phyloP scores from a whole-genome alignment of 2,329 filamentous ascomycete species.

The Fusarium nygamai region DNA sequence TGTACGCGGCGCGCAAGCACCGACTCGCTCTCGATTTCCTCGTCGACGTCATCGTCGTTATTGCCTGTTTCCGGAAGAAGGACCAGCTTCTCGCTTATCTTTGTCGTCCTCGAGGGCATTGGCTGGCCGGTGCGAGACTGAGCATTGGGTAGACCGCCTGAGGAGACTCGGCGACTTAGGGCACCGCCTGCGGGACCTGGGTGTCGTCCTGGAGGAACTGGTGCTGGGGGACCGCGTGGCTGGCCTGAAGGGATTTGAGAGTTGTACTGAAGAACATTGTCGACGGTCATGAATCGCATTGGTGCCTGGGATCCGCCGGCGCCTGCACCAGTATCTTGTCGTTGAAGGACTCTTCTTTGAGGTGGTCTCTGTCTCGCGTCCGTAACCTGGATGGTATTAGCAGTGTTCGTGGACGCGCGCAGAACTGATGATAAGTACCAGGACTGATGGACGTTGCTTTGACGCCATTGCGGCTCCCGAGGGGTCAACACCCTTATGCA shows the following conservation, averaged over 20 bases:
- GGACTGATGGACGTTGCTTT: slow-evolving; percentile 67
- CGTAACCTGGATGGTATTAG: slow-evolving; percentile 47
- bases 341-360: slow-evolving; percentile 47
- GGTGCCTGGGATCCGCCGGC: slow-evolving; percentile 49
- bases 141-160: slow-evolving; percentile 53
- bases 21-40: slow-evolving; percentile 63
- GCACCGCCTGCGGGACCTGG: slow-evolving; percentile 27
- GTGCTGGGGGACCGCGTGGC: slow-evolving; percentile 75
- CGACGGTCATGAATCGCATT: slow-evolving; percentile 86
- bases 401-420: slow-evolving; percentile 10
- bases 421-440: slow-evolving; percentile 56
- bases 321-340: slow-evolving; percentile 47
- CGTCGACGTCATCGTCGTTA: slow-evolving; percentile 65
- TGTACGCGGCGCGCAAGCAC: slow-evolving; percentile 53
- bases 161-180: slow-evolving; percentile 42
- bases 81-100: slow-evolving; percentile 97
- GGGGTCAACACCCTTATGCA: not conserved
- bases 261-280: slow-evolving; percentile 93
- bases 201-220: slow-evolving; percentile 48
- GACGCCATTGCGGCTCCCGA: slow-evolving; percentile 51
- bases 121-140: slow-evolving; percentile 62
- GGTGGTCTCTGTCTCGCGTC: slow-evolving; percentile 51
- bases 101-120: slow-evolving; percentile 87
- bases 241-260: slow-evolving; percentile 96
- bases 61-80: slow-evolving; percentile 83